Evolutionary conservation across 345 rosid species (phyloP).

Genomic region (Lagerstroemia speciosa): DNA sequence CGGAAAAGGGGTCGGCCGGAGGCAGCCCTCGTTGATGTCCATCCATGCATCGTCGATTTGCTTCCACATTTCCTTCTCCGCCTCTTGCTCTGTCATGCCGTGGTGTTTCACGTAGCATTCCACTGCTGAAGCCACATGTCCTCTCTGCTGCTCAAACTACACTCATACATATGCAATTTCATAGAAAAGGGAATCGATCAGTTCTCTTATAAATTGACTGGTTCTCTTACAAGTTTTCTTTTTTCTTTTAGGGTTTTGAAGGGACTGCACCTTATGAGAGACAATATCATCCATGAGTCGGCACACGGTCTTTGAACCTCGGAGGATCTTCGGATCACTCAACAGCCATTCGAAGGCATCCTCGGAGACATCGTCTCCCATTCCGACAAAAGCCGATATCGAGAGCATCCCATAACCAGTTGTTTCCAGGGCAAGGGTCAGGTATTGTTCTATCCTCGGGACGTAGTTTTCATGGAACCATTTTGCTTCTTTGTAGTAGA

Average conservation of each 20-base stretch:
- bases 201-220: no score
- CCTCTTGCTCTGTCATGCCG: constrained; percentile 7
- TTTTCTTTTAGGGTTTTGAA: no score
- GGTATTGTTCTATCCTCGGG: constrained; percentile 26
- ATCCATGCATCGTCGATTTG: constrained; percentile 15
- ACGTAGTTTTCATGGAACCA: constrained; percentile 14
- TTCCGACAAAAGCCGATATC: constrained; percentile 13
- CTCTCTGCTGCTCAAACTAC: constrained; percentile 15
- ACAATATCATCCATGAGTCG: constrained; percentile 28
- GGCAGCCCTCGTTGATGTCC: constrained; percentile 17
- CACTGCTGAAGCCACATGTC: constrained; percentile 10
- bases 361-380: constrained; percentile 15
- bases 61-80: not conserved
- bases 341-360: constrained; percentile 19
- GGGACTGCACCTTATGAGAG: not conserved
- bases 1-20: constrained; percentile 4
- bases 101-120: constrained; percentile 17
- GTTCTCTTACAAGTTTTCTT: no score
- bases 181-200: no score
- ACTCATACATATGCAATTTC: no score
- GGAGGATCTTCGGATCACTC: constrained; percentile 11
- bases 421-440: constrained; percentile 11
- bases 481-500: constrained; percentile 21
- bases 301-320: constrained; percentile 10
- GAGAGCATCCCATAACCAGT: constrained; percentile 11